These are phyloP conservation scores for Plenodomus tracheiphilus DNA, from an alignment of 2,329 filamentous ascomycete species.

Conservation along the genomic window DNA sequence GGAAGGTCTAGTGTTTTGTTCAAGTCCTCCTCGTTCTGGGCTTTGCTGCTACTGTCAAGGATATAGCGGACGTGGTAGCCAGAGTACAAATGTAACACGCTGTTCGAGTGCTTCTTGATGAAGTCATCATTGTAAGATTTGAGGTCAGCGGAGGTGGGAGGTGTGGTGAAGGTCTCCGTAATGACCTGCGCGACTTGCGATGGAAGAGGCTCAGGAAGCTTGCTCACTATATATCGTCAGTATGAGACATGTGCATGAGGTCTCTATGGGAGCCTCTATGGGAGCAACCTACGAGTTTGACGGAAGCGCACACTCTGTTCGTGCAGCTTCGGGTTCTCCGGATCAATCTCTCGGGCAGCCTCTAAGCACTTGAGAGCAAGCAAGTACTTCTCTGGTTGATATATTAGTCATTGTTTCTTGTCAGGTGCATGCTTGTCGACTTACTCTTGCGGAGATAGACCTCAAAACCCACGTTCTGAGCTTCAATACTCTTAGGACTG, in stretches of 20 bases:
- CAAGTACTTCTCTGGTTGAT: conserved; percentile 76
- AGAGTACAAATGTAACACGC: conserved; percentile 64
- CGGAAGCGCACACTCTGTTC: conserved; percentile 74
- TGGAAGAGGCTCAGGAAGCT: conserved; percentile 57
- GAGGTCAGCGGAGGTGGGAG: conserved; percentile 60
- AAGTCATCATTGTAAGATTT: conserved; percentile 69
- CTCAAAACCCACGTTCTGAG: conserved; percentile 85
- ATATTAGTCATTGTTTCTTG: neutral
- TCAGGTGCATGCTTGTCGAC: conserved; percentile 34
- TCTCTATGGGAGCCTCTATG: neutral
- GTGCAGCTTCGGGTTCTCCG: conserved; percentile 71
- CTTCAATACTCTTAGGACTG: conserved; percentile 78
- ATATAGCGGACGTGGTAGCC: conserved; percentile 63
- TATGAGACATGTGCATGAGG: neutral
- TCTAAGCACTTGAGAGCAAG: conserved; percentile 86
- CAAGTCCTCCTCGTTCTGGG: conserved; percentile 65
- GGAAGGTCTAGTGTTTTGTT: conserved; percentile 59
- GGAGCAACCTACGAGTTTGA: conserved; percentile 51
- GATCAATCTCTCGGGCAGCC: conserved; percentile 69
- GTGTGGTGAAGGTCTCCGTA: conserved; percentile 66
- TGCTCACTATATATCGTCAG: conserved; percentile 29
- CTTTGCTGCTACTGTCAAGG: conserved; percentile 60
- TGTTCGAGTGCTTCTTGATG: conserved; percentile 63
- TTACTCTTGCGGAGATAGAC: conserved; percentile 83
- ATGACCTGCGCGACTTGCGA: conserved; percentile 71